Percentiles rank a stretch among this genome's conserved stretches.
Conservation (phyloP, 1,284 basidiomycete genomes). For the Cutaneotrichosporon daszewskae region DNA sequence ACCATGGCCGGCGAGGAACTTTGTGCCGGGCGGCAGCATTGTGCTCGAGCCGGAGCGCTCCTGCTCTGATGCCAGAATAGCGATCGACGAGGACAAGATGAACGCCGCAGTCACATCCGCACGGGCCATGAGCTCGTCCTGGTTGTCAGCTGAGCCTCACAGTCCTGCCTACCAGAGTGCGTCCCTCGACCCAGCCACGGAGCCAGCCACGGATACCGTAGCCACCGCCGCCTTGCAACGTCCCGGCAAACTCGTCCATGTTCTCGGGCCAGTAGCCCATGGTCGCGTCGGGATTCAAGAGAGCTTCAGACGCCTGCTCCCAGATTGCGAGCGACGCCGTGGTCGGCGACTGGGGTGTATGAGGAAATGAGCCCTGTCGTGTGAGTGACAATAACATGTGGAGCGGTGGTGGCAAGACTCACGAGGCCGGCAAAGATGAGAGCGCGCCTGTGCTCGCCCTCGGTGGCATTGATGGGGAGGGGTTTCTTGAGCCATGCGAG, state of each 20-base stretch:
- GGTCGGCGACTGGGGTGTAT: slow-evolving; percentile 42
- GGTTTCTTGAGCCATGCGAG: slow-evolving; percentile 32
- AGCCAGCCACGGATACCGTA: slow-evolving; percentile 36
- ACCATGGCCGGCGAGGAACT: slow-evolving; percentile 44
- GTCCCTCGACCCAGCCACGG: slow-evolving; percentile 44
- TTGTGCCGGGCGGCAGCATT: slow-evolving; percentile 35
- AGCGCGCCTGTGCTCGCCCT: slow-evolving; percentile 16
- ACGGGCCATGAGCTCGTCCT: slow-evolving; percentile 45
- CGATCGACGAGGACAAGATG: slow-evolving; percentile 44
- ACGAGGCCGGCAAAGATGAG: slow-evolving; percentile 45
- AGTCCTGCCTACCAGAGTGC: slow-evolving; percentile 37
- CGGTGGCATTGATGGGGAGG: slow-evolving; percentile 12
- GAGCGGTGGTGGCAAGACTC: slow-evolving; percentile 15
- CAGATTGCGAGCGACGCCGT: slow-evolving; percentile 39
- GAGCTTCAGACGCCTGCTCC: slow-evolving; percentile 44
- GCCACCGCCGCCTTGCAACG: slow-evolving; percentile 22
- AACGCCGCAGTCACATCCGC: slow-evolving; percentile 45
- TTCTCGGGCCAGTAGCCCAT: slow-evolving; percentile 40
- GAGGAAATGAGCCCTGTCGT: slow-evolving; percentile 44
- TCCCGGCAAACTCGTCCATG: slow-evolving; percentile 38
- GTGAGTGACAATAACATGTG: too few relatives aligned
- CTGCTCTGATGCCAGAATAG: slow-evolving; percentile 43
- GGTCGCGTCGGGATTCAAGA: slow-evolving; percentile 37
- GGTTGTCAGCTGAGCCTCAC: too few relatives aligned
- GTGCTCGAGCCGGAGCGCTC: slow-evolving; percentile 28